Base-by-base conservation (phyloP, 352 stramenopile genomes). In the Phytophthora nicotianae region DNA sequence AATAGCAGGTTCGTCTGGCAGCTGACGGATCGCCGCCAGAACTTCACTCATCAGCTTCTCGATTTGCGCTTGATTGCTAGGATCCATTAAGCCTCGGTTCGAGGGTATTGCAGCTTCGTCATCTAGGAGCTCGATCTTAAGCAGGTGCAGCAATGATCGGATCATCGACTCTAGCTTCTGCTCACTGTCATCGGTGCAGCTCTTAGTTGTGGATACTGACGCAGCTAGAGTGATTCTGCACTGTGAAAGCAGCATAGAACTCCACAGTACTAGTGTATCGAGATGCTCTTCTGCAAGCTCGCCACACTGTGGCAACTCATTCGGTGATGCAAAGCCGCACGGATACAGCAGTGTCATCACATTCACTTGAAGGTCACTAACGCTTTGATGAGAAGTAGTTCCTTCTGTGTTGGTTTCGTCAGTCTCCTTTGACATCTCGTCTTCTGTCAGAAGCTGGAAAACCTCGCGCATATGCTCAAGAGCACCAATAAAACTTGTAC, bases 401-500 rank as follows among this genome's bases (percentile, higher is more conserved):
- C 10, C 32, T 41, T 55, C 33, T 2, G 19, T 24, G 20, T 17
- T 48, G 7, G n/a, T 50, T 24, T 3, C 42, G 33, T 43, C 49
- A 37, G 17, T 40, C 2, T 11, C 23, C 17, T 53, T 45, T 10
- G 3, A 19, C 16, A 20, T 48, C 11, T 58, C 32, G 40, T 17
- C 24, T 13, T 52, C 33, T 32, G 38, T 17, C 10, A 79, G 46
- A 33, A 65, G 45, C 21, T 53, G 26, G 2, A 74, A 66, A 2
- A 43, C 40, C n/a, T 70, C 72, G 7, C 52, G 65, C 27, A 83
- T 20, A 14, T 76, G 70, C 38, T 91, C 80, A 0, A 91, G 53
- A 33, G 68, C 80, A 38, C 78, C 84, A 37, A 91, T 64, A 17
- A 89, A 70, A 37, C 78, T 89, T 17, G 62, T 60, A 27, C 59